Evolutionary conservation across 2,329 filamentous ascomycete genomes (phyloP).

Genomic region (Monosporascus sp.): DNA sequence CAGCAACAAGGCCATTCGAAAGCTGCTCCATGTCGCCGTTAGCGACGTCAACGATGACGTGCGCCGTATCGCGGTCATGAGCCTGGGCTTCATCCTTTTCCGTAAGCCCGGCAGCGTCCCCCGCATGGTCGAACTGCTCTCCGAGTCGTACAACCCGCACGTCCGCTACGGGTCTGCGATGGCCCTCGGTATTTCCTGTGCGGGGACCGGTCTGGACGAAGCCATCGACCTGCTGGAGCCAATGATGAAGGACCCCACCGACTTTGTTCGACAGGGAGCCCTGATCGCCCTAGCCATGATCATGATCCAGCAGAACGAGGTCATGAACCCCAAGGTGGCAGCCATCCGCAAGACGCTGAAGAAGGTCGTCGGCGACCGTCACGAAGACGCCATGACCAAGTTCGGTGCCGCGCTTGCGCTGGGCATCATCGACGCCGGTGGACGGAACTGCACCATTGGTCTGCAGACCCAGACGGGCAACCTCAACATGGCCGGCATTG

Average conservation of each 20-base stretch:
- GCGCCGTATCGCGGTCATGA: slow-evolving; percentile 92
- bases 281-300: slow-evolving; percentile 96
- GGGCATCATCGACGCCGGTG: slow-evolving; percentile 96
- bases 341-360: slow-evolving; percentile 87
- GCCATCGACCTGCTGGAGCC: slow-evolving; percentile 95
- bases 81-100: slow-evolving; percentile 96
- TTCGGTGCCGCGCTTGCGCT: slow-evolving; percentile 92
- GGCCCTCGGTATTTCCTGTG: slow-evolving; percentile 96
- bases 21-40: slow-evolving; percentile 90
- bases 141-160: slow-evolving; percentile 98
- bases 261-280: slow-evolving; percentile 96
- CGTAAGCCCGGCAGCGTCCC: slow-evolving; percentile 94
- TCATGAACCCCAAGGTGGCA: slow-evolving; percentile 94
- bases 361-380: slow-evolving; percentile 89
- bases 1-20: slow-evolving; percentile 97
- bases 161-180: slow-evolving; percentile 97
- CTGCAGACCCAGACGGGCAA: slow-evolving; percentile 97
- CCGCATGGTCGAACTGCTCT: slow-evolving; percentile 96
- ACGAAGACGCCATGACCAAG: slow-evolving; percentile 99
- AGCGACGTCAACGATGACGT: slow-evolving; percentile 98
- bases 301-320: slow-evolving; percentile 98
- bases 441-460: slow-evolving; percentile 96
- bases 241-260: slow-evolving; percentile 98
- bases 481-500: slow-evolving; percentile 96
- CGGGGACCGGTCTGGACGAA: slow-evolving; percentile 91